Evolutionary conservation across 2,329 filamentous ascomycete species (phyloP), one percentile per base, ranked within the genome.

Genomic region (Dryadomyces quercivorus): DNA sequence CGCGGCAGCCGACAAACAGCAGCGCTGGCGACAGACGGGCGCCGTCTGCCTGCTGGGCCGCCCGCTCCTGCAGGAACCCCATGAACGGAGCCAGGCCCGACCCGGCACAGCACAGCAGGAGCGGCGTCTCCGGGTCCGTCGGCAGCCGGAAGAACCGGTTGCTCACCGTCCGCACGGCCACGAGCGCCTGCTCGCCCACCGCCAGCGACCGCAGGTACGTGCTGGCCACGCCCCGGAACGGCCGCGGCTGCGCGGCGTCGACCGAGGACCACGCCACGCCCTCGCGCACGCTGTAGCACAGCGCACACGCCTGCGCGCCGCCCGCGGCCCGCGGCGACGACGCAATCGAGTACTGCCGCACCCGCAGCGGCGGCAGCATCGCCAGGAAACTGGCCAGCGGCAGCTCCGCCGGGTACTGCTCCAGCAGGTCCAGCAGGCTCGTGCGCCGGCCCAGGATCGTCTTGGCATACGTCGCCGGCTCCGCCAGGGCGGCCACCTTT

Each of bases 281-380:
- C 54, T 84, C 75, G 49, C 86, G 74, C 0, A 89, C 77, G 2
- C 75, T 75, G 68, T 85, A 88, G 5, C 84, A 88, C 21, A 90
- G 73, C 0, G 83, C 81, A 55, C 77, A 75, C 55, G 72, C 18
- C 20, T 21, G 18, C 21, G 55, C 20, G 70, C 0, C 77, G 71
- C 20, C 20, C 59, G 82, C 74, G 56, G 71, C 72, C 0, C 87
- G 72, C 0, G 86, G 84, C 0, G 84, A 87, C 0, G 85, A 88
- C 0, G 86, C 88, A 62, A 90, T 88, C 20, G 82, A 87, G 61
- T 70, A 71, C 55, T 69, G 67, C 0, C 69, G 62, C 2, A 64
- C 59, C 2, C 67, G 61, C 76, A 88, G 83, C 0, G 84, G 79
- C 0, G 81, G 81, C 1, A 86, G 75, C 70, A 85, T 79, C 15